phyloP scores from a whole-genome alignment of 805 yeast genomes.

The Nakazawaea molendinolei region DNA sequence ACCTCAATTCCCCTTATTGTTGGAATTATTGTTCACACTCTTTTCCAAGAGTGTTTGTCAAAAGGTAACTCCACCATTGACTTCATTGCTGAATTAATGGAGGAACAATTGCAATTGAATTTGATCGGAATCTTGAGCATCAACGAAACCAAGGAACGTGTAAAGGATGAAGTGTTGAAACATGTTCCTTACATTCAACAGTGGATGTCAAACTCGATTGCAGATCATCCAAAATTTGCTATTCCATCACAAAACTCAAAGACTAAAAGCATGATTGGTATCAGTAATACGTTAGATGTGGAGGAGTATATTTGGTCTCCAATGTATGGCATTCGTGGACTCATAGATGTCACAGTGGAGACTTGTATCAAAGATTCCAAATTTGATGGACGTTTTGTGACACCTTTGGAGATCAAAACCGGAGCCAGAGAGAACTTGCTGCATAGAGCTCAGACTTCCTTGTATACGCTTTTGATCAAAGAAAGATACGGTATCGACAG shows the following conservation, averaged over 20 bases:
- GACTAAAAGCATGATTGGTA: constrained; percentile 38
- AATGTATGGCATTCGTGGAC: constrained; percentile 80
- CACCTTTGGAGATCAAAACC: constrained; percentile 88
- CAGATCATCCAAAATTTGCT: constrained; percentile 4
- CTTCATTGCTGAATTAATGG: constrained; percentile 30
- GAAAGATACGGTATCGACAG: constrained; percentile 75
- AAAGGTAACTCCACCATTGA: constrained; percentile 28
- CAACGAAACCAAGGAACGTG: constrained; percentile 38
- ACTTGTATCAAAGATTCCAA: constrained; percentile 35
- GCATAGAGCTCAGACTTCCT: constrained; percentile 81
- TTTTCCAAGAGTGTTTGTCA: constrained; percentile 56
- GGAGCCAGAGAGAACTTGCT: constrained; percentile 56
- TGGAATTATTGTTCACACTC: constrained; percentile 78
- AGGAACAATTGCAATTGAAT: constrained; percentile 20
- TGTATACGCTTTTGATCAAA: constrained; percentile 71
- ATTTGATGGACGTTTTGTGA: constrained; percentile 39
- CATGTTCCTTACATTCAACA: constrained; percentile 46
- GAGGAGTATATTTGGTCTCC: constrained; percentile 95
- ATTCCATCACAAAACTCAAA: constrained; percentile 15
- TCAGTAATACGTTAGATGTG: constrained; percentile 64
- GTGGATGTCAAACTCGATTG: constrained; percentile 32
- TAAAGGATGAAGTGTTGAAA: constrained; percentile 34
- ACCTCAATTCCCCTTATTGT: constrained; percentile 56
- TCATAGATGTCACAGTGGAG: constrained; percentile 81
- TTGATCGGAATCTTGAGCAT: constrained; percentile 44